Evolutionary conservation across 495 filamentous ascomycete genomes (phyloP), one percentile per base, ranked within the genome.

Genomic region (Lasiosphaeria ovina): DNA sequence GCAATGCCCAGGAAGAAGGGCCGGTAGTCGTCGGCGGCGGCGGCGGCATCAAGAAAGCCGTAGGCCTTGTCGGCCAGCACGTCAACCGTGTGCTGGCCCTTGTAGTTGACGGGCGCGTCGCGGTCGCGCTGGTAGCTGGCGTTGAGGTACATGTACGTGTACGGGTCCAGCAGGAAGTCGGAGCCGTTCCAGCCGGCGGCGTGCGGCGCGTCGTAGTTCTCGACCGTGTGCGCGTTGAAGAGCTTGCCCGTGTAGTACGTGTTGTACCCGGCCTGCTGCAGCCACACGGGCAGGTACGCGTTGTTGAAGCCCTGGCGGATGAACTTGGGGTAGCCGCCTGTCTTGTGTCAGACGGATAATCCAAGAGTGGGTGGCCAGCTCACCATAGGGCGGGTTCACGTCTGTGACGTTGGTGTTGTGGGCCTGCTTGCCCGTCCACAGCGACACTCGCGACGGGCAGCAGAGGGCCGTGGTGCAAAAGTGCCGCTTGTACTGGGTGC

Each of bases 351-450:
- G 50, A 51, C 16, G 42, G 36, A 7, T 48, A 6, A 3, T 57
- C 12, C 7, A 17, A 10, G 1, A 10, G 32, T 6, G 32, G 5
- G 11, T 53, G 24, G 12, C 17, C 36, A 7, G 50, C 68, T 54
- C 71, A 83, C 84, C 83, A 60, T 84, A 80, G 10, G 85, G 87
- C 0, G 87, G 85, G 32, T 65, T 74, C 7, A 91, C 84, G 58
- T 89, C 85, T 1, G 88, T 90, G 6, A 91, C 87, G 61, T 91
- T 91, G 16, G 87, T 89, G 65, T 90, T 91, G 68, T 91, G 88
- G 1, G 86, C 85, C 40, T 81, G 77, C 62, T 83, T 82, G 14
- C 88, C 88, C 0, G 87, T 89, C 84, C 76, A 84, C 4, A 89
- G 65, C 17, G 79, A 84, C 0, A 87, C 85, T 11, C 86, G 74